Percentiles rank a stretch among this genome's conserved stretches.
phyloP scores from a whole-genome alignment of 2,329 filamentous ascomycete species.

The Fusarium irregulare region DNA sequence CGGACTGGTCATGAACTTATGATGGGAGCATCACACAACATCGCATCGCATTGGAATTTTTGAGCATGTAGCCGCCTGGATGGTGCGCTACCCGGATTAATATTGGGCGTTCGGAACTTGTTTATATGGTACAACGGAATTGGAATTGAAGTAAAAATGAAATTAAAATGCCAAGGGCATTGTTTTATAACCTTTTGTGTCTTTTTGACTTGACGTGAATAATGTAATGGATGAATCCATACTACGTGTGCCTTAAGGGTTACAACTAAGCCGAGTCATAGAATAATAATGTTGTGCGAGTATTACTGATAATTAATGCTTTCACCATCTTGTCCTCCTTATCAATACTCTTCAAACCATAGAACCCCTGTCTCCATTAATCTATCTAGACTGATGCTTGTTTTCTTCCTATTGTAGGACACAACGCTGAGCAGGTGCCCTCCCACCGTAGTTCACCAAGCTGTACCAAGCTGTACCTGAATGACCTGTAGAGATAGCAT shows the following conservation, averaged over 20 bases:
- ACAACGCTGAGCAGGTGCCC: background rate
- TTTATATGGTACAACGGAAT: background rate
- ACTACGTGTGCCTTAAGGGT: background rate
- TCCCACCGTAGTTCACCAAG: background rate
- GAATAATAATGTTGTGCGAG: no score
- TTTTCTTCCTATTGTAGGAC: background rate
- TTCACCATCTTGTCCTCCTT: background rate
- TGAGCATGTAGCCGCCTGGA: slow-evolving; percentile 14
- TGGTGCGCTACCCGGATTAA: slow-evolving; percentile 18
- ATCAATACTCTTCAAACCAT: background rate
- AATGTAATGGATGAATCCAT: background rate
- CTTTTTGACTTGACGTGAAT: background rate
- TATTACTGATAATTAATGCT: background rate
- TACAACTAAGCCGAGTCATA: no score
- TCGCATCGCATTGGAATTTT: slow-evolving; percentile 13
- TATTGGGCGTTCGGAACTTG: slow-evolving; percentile 25
- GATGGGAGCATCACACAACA: slow-evolving; percentile 24
- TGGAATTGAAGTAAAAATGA: slow-evolving; percentile 11
- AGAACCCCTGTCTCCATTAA: background rate
- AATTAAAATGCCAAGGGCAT: slow-evolving; percentile 34
- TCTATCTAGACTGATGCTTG: background rate
- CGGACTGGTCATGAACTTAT: slow-evolving; percentile 45
- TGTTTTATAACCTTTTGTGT: slow-evolving; percentile 7
- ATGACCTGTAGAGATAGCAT: no score
- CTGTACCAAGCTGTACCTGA: background rate